These are phyloP conservation scores for Neonothopanus nambi DNA, from an alignment of 1,284 basidiomycete genomes.

Conservation along the genomic window DNA sequence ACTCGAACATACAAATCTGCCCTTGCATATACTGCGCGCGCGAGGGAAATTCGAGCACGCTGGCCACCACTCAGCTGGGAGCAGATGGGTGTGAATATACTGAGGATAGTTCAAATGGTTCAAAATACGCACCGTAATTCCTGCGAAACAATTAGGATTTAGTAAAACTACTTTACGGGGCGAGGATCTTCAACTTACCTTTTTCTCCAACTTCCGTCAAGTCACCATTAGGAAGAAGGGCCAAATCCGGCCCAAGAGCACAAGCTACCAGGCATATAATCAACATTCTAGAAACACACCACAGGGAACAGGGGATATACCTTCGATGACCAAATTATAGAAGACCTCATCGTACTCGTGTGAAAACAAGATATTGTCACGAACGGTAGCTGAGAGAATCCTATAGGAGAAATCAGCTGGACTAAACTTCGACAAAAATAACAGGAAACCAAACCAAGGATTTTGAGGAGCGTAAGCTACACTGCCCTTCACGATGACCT, in stretches of 20 bases:
- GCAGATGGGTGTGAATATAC: neutral
- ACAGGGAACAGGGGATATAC: constrained; percentile 34
- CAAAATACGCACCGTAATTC: constrained; percentile 36
- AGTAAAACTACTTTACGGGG: neutral
- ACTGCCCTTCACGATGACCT: constrained; percentile 69
- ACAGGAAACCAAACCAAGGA: constrained; percentile 65
- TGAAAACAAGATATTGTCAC: constrained; percentile 90
- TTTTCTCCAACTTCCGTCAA: constrained; percentile 80
- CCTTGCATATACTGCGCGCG: constrained; percentile 34
- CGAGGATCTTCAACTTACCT: constrained; percentile 33
- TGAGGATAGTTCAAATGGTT: neutral
- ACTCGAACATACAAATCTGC: constrained; percentile 46
- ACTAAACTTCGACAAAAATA: neutral
- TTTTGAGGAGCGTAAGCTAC: constrained; percentile 91
- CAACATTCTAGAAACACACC: neutral
- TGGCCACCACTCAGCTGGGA: constrained; percentile 63
- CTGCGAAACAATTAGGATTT: constrained; percentile 17
- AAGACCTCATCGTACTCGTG: constrained; percentile 83
- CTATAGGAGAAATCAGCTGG: constrained; percentile 33
- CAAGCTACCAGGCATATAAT: constrained; percentile 56
- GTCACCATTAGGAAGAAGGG: constrained; percentile 73
- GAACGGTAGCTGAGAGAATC: constrained; percentile 82
- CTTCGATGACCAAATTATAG: constrained; percentile 75
- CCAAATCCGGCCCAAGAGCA: constrained; percentile 81
- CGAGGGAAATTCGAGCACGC: constrained; percentile 42